Base-by-base conservation (phyloP, 805 yeast genomes). In the Yamadazyma kitorensis region DNA sequence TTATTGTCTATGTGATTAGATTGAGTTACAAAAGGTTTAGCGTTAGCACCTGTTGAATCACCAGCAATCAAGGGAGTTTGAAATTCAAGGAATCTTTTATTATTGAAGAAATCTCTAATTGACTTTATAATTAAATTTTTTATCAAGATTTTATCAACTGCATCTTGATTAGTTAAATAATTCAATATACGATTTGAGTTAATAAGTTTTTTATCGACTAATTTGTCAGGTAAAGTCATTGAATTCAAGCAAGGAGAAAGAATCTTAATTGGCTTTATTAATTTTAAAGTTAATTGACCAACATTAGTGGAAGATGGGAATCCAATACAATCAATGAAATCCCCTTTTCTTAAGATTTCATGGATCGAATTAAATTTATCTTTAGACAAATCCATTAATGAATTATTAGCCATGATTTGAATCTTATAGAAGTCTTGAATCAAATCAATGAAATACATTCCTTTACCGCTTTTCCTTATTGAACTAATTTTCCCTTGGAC, bases 1-100 rank as follows among this genome's bases (percentile, higher is more conserved):
- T 46, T 50, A 2, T 41, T 41, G 13, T 61, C 63, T 17, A 44
- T 35, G 9, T 29, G 29, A 10, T 32, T 27, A 4, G 49, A 34
- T 25, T 57, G 54, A 1, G 97, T 87, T 1, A 50, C 51, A 47
- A 93, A 93, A 0, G 98, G 96, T n/a, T 74, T 72, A 0, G 98
- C 98, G 48, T 80, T 79, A 4, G 99, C 98, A 2, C 98, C 98
- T 12, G 87, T 85, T 0, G 88, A 76, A 21, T 67, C 62, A 2
- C 80, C 78, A 0, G 87, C 75, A 9, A 93, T 57, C 1, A 88
- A 74, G 0, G 99, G 99, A 0, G 99, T 93, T 33, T 82, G 84
- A 0, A 93, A 95, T 54, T 88, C 96, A 3, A 85, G 41, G 45
- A 88, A 93, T 1, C 66, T 77, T 15, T 63, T 59, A 0, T 51